Evolutionary conservation across 257 asterid species (phyloP).

Genomic region (Capsicum baccatum): DNA sequence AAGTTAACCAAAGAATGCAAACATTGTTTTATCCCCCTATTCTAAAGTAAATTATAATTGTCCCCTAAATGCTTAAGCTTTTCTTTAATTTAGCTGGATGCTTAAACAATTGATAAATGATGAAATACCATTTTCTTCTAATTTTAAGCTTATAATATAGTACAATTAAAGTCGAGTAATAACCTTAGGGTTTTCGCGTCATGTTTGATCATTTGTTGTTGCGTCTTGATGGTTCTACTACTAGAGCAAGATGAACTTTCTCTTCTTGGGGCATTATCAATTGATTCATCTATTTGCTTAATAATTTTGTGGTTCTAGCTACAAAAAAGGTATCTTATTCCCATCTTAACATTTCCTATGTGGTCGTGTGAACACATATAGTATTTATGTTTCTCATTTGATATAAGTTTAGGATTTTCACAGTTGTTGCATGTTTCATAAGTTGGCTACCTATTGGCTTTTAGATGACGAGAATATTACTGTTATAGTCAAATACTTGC

Average conservation of each 20-base stretch:
- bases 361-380: neutral
- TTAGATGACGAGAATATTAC: neutral
- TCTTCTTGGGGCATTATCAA: neutral
- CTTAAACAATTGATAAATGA: neutral
- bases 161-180: neutral
- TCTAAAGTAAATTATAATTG: neutral
- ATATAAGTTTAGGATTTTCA: neutral
- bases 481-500: neutral
- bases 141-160: neutral
- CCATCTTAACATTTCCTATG: neutral
- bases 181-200: neutral
- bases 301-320: neutral
- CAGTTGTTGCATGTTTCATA: neutral
- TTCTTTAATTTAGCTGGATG: neutral
- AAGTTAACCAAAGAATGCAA: neutral
- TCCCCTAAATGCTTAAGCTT: neutral
- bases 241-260: neutral
- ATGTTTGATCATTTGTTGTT: neutral
- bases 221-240: neutral
- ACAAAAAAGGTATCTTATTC: neutral
- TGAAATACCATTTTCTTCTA: neutral
- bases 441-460: neutral
- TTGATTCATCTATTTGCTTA: neutral
- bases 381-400: neutral
- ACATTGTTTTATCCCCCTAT: neutral